phyloP scores from a whole-genome alignment of 805 yeast genomes.

The Ogataea parapolymorpha region DNA sequence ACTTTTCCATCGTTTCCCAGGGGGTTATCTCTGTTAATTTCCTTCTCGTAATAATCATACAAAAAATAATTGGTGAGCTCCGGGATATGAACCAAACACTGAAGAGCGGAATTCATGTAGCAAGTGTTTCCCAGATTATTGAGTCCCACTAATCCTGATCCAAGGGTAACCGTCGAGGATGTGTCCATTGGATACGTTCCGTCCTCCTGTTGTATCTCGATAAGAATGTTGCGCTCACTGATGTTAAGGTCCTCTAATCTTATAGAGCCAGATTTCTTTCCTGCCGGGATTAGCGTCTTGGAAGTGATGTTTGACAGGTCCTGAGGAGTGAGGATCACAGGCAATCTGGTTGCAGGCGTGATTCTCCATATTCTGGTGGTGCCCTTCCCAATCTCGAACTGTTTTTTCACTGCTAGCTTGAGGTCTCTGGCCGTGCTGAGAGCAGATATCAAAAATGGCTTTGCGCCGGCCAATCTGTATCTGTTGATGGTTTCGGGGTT shows the following conservation, averaged over 20 bases:
- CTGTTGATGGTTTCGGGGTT: conserved; percentile 24
- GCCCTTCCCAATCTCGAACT: conserved; percentile 19
- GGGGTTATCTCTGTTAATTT: conserved; percentile 75
- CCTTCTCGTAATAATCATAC: conserved; percentile 54
- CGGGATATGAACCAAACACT: conserved; percentile 83
- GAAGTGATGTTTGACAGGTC: conserved; percentile 16
- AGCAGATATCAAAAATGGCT: conserved; percentile 37
- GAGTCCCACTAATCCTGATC: conserved; percentile 56
- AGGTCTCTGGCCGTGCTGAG: conserved; percentile 31
- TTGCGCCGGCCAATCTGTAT: conserved; percentile 32
- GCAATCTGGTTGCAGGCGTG: conserved; percentile 9
- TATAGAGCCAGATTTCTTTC: conserved; percentile 19
- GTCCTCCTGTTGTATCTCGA: conserved; percentile 29
- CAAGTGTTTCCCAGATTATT: conserved; percentile 85
- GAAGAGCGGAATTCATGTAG: conserved; percentile 92
- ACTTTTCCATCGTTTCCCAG: conserved; percentile 82
- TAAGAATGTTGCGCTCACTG: conserved; percentile 19
- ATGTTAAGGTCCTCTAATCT: conserved; percentile 17
- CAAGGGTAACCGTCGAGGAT: conserved; percentile 18
- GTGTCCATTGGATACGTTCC: conserved; percentile 26
- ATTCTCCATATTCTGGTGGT: conserved; percentile 28
- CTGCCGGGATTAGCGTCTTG: conserved; percentile 21
- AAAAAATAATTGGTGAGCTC: conserved; percentile 76
- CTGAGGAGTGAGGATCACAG: conserved; percentile 21
- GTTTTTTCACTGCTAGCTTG: conserved; percentile 17